Conservation (phyloP, 2,329 filamentous ascomycete species). For the Colletotrichum endophyticum region DNA sequence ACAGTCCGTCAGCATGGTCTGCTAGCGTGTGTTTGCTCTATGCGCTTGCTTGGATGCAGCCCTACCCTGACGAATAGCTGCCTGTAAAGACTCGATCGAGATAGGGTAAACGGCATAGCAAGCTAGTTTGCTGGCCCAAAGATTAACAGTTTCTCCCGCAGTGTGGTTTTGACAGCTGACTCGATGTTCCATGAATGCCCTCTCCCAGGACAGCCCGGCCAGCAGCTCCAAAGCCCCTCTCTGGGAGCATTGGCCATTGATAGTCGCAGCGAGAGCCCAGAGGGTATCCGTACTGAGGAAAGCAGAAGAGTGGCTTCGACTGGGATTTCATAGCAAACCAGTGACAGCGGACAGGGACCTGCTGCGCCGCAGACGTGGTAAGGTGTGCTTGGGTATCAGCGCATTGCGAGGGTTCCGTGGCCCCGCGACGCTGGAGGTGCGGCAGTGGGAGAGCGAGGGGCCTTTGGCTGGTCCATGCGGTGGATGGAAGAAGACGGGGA, state of each 20-base stretch:
- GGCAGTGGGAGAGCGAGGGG: background rate
- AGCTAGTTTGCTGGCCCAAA: background rate
- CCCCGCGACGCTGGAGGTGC: background rate
- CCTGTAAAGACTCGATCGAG: background rate
- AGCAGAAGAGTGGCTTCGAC: background rate
- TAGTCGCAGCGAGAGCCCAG: background rate
- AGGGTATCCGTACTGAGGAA: background rate
- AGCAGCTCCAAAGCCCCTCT: background rate
- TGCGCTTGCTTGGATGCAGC: background rate
- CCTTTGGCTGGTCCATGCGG: conserved; percentile 11
- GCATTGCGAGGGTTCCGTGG: background rate
- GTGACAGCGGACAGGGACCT: background rate
- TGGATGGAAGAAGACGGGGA: background rate
- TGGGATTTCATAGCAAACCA: background rate
- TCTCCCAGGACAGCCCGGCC: background rate
- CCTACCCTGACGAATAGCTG: background rate
- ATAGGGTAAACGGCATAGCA: background rate
- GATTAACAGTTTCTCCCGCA: background rate
- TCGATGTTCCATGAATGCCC: background rate
- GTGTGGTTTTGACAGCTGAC: background rate
- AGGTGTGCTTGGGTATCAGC: background rate
- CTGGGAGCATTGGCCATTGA: background rate
- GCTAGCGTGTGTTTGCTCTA: background rate
- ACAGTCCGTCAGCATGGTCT: background rate
- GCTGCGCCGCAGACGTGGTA: conserved; percentile 2